Percentiles rank a stretch among this genome's conserved stretches.
Evolutionary conservation across 352 stramenopile genomes (phyloP).

Genomic region (Pythium aquatile): DNA sequence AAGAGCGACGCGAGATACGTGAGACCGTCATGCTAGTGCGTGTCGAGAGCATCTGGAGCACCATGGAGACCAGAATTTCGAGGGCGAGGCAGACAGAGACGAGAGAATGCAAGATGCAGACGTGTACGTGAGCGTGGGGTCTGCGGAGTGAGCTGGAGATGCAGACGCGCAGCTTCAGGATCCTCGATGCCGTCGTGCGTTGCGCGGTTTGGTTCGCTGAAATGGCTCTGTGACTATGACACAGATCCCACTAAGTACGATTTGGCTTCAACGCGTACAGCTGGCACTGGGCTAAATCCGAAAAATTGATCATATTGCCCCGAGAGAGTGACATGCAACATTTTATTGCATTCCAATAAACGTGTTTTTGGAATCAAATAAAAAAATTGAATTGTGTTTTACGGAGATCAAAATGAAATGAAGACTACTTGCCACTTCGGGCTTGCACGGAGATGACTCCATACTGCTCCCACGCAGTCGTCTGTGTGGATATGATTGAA

Average conservation of each 20-base stretch:
- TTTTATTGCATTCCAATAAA: neutral
- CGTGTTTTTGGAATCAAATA: neutral
- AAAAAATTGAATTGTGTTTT: neutral
- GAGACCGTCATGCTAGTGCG: neutral
- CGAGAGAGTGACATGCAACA: neutral
- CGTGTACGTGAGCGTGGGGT: neutral
- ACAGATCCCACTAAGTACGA: neutral
- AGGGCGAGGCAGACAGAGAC: neutral
- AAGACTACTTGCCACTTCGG: neutral
- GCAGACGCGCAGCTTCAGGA: neutral
- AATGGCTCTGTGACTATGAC: neutral
- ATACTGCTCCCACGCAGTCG: neutral
- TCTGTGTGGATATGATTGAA: neutral
- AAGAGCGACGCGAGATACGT: neutral
- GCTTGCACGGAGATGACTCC: neutral
- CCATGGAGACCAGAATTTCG: neutral
- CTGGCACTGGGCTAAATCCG: neutral
- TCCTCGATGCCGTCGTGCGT: neutral
- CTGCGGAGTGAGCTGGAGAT: neutral
- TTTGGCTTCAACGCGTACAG: constrained; percentile 1
- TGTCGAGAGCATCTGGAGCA: neutral
- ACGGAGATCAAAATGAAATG: neutral
- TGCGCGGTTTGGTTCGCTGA: neutral
- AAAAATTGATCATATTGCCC: neutral
- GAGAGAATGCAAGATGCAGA: neutral